These are phyloP conservation scores for Gentiana dahurica DNA, from an alignment of 257 asterid species.

Conservation along the genomic window DNA sequence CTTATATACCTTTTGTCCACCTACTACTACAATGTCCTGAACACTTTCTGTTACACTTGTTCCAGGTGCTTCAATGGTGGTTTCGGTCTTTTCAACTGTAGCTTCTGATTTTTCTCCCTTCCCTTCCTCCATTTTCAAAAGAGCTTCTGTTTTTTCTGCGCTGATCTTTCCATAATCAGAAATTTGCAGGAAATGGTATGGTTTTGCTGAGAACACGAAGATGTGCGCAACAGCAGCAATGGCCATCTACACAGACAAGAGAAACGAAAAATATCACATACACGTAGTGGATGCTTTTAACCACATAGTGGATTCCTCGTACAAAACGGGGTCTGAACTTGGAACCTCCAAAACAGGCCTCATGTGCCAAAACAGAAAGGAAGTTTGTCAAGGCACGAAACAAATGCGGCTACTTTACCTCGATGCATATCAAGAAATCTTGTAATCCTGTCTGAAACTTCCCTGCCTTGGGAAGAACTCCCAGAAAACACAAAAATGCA, in stretches of 20 bases:
- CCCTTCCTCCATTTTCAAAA: conserved; percentile 42
- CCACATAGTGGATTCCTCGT: no score
- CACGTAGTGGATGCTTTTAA: no score
- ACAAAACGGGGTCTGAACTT: no score
- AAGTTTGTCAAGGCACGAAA: background rate
- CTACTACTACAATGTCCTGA: conserved; percentile 87
- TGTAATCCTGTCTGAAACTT: conserved; percentile 65
- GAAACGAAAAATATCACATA: background rate
- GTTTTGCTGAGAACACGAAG: conserved; percentile 73
- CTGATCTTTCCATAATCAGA: conserved; percentile 30
- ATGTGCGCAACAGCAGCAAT: conserved; percentile 90
- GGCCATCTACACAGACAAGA: conserved; percentile 57
- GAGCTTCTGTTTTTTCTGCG: conserved; percentile 38
- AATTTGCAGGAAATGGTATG: conserved; percentile 50
- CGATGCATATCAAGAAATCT: conserved; percentile 78
- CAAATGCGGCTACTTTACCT: conserved; percentile 28
- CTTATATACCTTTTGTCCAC: conserved; percentile 72
- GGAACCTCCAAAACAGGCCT: no score
- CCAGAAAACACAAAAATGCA: conserved; percentile 48
- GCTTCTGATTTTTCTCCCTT: conserved; percentile 34
- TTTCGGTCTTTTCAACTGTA: conserved; percentile 47
- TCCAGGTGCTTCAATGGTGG: conserved; percentile 64
- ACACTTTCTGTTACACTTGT: conserved; percentile 87
- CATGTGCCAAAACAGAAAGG: no score
- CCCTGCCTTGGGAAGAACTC: conserved; percentile 51